A percentile compares a stretch with the other conserved stretches of the same genome.
phyloP scores from a whole-genome alignment of 1,284 basidiomycete species.

The Ustilago nuda region DNA sequence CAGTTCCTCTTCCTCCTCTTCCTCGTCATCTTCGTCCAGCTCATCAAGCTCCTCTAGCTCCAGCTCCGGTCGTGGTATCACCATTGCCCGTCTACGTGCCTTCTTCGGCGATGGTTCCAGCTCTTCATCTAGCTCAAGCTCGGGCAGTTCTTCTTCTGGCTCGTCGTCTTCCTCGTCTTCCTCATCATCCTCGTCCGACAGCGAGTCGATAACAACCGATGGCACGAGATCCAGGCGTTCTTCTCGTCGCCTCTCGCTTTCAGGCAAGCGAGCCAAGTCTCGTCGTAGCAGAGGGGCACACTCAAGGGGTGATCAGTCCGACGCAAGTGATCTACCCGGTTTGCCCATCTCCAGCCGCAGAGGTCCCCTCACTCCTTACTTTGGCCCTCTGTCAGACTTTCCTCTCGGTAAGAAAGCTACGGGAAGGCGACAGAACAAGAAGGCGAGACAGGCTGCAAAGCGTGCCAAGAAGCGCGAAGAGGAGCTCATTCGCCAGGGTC shows the following conservation, averaged over 20 bases:
- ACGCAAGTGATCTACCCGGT: constrained; percentile 35
- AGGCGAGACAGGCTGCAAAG: constrained; percentile 38
- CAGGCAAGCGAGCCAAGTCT: constrained; percentile 25
- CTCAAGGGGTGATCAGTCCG: constrained; percentile 40
- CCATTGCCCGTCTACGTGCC: constrained; percentile 62
- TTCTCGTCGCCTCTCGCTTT: constrained; percentile 40
- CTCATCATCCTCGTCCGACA: constrained; percentile 26
- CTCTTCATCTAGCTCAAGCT: constrained; percentile 48
- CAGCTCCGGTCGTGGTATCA: constrained; percentile 54
- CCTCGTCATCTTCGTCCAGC: constrained; percentile 29
- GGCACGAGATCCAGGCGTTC: constrained; percentile 38
- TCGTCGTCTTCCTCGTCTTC: constrained; percentile 37
- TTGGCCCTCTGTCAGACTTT: constrained; percentile 45
- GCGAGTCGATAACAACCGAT: constrained; percentile 27
- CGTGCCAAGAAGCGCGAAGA: constrained; percentile 51
- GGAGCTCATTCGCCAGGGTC: constrained; percentile 44
- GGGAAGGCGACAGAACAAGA: constrained; percentile 39
- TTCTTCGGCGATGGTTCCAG: constrained; percentile 64
- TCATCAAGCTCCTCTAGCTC: constrained; percentile 42
- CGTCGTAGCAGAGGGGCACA: constrained; percentile 25
- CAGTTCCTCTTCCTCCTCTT: constrained; percentile 43
- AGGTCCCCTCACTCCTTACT: constrained; percentile 48
- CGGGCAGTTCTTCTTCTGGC: constrained; percentile 31
- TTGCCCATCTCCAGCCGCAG: constrained; percentile 41
- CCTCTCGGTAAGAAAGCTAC: constrained; percentile 39